Evolutionary conservation across 2,329 filamentous ascomycete genomes (phyloP).

Genomic region (Neocucurbitaria cava): DNA sequence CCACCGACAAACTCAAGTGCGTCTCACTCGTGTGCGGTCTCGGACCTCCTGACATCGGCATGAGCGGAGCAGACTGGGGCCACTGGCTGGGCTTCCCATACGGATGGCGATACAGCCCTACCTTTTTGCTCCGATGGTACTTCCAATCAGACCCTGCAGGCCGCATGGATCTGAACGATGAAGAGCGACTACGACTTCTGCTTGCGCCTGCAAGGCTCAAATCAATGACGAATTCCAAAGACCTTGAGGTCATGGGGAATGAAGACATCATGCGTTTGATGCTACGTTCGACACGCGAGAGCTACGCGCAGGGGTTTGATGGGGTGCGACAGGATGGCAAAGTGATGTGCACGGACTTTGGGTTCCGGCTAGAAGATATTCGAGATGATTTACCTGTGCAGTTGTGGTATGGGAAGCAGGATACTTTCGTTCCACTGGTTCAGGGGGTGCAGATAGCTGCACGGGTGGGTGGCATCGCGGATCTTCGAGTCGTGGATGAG

Average conservation of each 20-base stretch:
- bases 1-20: constrained; percentile 26
- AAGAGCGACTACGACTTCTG: constrained; percentile 25
- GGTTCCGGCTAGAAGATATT: constrained; percentile 48
- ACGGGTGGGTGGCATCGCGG: constrained; percentile 34
- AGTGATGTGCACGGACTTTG: constrained; percentile 35
- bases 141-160: constrained; percentile 26
- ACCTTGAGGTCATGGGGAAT: constrained; percentile 29
- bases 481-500: constrained; percentile 41
- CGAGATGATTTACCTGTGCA: constrained; percentile 44
- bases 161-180: constrained; percentile 44
- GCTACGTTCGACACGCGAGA: constrained; percentile 28
- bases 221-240: constrained; percentile 23
- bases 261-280: constrained; percentile 27
- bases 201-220: not conserved
- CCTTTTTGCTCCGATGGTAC: constrained; percentile 30
- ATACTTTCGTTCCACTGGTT: constrained; percentile 40
- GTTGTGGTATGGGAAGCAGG: constrained; percentile 46
- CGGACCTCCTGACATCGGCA: constrained; percentile 47
- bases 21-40: constrained; percentile 39
- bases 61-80: constrained; percentile 31
- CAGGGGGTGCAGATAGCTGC: constrained; percentile 41
- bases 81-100: constrained; percentile 40
- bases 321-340: constrained; percentile 39
- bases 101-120: constrained; percentile 36
- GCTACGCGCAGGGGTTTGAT: constrained; percentile 42